Base-by-base conservation (phyloP, 768 basidiomycete species). In the Lanmaoa pseudosensibilis region DNA sequence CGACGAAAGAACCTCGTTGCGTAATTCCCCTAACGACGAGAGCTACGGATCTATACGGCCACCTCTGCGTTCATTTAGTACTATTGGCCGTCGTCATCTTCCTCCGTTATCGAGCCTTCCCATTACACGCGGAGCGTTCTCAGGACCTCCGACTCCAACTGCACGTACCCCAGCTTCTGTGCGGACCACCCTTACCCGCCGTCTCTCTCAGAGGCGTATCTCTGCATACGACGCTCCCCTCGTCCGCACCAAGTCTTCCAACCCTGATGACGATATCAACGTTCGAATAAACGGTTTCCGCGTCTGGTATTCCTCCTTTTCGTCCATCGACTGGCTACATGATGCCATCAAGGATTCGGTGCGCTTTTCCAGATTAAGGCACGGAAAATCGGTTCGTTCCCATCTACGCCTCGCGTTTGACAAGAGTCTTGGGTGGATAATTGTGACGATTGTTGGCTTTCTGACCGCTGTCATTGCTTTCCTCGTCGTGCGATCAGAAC, bases 321-420 rank as follows among this genome's bases (percentile, higher is more conserved):
- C 91, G 0, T 93, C 90, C 19, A 88, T 96, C 54, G 94, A 98
- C 72, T 98, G 95, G 96, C 77, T 98, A 52, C 96, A 98, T 65
- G 96, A 98, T 75, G 83, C 92, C 39, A 92, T 98, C 77, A 95
- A 97, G 72, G 93, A 96, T 67, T 92, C 93, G 0, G 82, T 83
- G 9, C 88, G 94, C 30, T 87, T 89, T 60, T 82, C 87, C 34
- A 80, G 83, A 48, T 78, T 96, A 18, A 79, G 92, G 57, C 80
- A 76, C 47, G 82, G 85, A 54, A 86, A 83, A 63, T 91, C 94
- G 1, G 18, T 86, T 34, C 83, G 89, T 19, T 86, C 90, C 1
- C 82, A 79, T 37, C 58, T 88, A 32, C 80, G 80, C 21, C 82
- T 89, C 30, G 73, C 76, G 11, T 72, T 87, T 53, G 94, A 96